Evolutionary conservation across 2,329 filamentous ascomycete genomes (phyloP), one percentile per base, ranked within the genome.

Genomic region (Fusarium chlamydosporum): DNA sequence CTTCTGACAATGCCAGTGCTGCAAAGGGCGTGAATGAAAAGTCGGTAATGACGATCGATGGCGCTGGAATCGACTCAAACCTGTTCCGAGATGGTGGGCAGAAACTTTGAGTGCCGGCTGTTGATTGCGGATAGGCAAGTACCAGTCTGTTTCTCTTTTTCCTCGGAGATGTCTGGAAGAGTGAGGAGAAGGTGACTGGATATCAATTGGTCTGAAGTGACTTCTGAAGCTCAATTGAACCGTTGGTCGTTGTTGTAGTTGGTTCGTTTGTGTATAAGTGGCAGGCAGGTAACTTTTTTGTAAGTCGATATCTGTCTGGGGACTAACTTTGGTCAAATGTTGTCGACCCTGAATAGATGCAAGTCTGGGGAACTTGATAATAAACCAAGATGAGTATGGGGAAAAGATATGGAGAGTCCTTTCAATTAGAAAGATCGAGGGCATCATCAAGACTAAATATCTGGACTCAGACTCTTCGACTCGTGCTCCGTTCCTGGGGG

Each of bases 371-470:
- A 71, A 70, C 20, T 70, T 63, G 55, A 48, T 52, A 33, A 52
- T 55, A 46, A 43, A 38, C 20, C 48, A 51, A 64, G 55, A 53
- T 70, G 60, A 68, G 33, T 61, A 65, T 63, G 61, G 52, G 58
- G 67, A 71, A 68, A 71, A 68, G 67, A 63, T 58, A 71, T 71
- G 61, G 67, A 60, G 60, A 70, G 63, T 61, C 67, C 48, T 70
- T 59, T 57, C 53, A 55, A 66, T 41, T 64, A 37, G 61, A 45
- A 68, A 67, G 53, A 55, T 48, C 66, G 60, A 72, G 71, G 71
- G 59, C 57, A 65, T 71, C 67, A 57, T 51, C 65, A 67, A 61
- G 71, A 74, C 70, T 72, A 73, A 74, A 74, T 69, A 71, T 69
- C 67, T 71, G 50, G 50, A 53, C 52, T 56, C 56, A 65, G 52